These are phyloP conservation scores for Barnettozyma sucrosica DNA, from an alignment of 805 yeast species.

Conservation along the genomic window DNA sequence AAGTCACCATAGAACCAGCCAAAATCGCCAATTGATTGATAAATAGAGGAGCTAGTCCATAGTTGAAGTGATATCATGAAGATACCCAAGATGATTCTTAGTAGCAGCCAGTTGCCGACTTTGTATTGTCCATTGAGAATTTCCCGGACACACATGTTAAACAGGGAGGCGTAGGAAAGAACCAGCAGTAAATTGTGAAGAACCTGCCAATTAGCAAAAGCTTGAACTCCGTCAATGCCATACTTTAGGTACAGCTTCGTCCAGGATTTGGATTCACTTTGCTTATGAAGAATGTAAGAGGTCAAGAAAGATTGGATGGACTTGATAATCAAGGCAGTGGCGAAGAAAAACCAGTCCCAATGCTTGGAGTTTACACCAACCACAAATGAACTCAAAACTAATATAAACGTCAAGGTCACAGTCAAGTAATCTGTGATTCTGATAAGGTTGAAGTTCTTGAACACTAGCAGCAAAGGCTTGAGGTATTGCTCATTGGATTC, in stretches of 20 bases:
- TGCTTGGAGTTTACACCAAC: conserved; percentile 24
- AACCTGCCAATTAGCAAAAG: conserved; percentile 69
- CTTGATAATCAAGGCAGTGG: conserved; percentile 39
- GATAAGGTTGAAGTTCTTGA: conserved; percentile 55
- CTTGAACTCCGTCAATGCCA: conserved; percentile 57
- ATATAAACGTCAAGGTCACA: conserved; percentile 34
- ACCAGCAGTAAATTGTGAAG: conserved; percentile 48
- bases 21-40: conserved; percentile 68
- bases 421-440: conserved; percentile 61
- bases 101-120: conserved; percentile 38
- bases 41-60: conserved; percentile 65
- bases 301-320: conserved; percentile 45
- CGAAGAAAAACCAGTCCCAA: conserved; percentile 25
- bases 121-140: conserved; percentile 24
- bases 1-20: conserved; percentile 93
- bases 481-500: conserved; percentile 36
- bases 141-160: conserved; percentile 32
- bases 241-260: conserved; percentile 59
- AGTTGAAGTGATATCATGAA: conserved; percentile 52
- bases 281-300: conserved; percentile 47
- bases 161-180: conserved; percentile 51
- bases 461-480: conserved; percentile 49
- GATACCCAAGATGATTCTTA: conserved; percentile 54
- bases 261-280: conserved; percentile 55
- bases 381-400: conserved; percentile 37